These are phyloP conservation scores for Crepidotus variabilis DNA, from an alignment of 768 basidiomycete species.

Conservation along the genomic window DNA sequence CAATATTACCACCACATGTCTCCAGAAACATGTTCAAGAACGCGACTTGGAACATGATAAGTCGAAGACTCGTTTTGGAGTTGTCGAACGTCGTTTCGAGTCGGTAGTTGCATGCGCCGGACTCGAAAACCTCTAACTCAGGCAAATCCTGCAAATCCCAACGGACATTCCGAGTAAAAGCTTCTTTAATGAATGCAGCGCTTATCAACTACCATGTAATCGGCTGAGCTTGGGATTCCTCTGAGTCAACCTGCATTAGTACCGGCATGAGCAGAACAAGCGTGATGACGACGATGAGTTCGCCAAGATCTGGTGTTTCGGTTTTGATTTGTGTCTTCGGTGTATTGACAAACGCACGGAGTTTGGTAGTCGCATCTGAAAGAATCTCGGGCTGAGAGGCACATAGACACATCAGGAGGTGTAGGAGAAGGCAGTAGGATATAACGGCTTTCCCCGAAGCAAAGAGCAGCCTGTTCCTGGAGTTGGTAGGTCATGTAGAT, in stretches of 20 bases:
- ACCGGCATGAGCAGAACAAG: slow-evolving; percentile 34
- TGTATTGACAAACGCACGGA: slow-evolving; percentile 26
- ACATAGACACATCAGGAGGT: slow-evolving; percentile 34
- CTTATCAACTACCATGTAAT: slow-evolving; percentile 33
- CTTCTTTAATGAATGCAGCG: slow-evolving; percentile 38
- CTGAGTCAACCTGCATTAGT: too few relatives aligned
- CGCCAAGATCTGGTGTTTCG: slow-evolving; percentile 36
- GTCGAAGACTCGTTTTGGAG: slow-evolving; percentile 35
- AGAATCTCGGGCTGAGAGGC: slow-evolving; percentile 26
- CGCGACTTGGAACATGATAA: slow-evolving; percentile 45
- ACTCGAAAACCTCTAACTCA: slow-evolving; percentile 33
- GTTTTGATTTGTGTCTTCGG: slow-evolving; percentile 26
- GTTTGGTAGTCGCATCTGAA: slow-evolving; percentile 26
- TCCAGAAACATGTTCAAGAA: slow-evolving; percentile 37
- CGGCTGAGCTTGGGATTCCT: slow-evolving; percentile 15
- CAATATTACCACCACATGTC: slow-evolving; percentile 25
- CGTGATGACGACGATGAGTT: slow-evolving; percentile 36
- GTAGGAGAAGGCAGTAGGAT: slow-evolving; percentile 44
- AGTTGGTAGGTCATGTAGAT: neutral
- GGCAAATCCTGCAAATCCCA: slow-evolving; percentile 40
- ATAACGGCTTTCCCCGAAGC: slow-evolving; percentile 42
- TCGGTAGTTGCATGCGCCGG: slow-evolving; percentile 32
- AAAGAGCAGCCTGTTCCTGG: slow-evolving; percentile 22
- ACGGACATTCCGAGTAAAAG: slow-evolving; percentile 36
- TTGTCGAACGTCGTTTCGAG: slow-evolving; percentile 32